Evolutionary conservation across 2,329 filamentous ascomycete species (phyloP), one percentile per base, ranked within the genome.

Genomic region (Diaporthe batatas): DNA sequence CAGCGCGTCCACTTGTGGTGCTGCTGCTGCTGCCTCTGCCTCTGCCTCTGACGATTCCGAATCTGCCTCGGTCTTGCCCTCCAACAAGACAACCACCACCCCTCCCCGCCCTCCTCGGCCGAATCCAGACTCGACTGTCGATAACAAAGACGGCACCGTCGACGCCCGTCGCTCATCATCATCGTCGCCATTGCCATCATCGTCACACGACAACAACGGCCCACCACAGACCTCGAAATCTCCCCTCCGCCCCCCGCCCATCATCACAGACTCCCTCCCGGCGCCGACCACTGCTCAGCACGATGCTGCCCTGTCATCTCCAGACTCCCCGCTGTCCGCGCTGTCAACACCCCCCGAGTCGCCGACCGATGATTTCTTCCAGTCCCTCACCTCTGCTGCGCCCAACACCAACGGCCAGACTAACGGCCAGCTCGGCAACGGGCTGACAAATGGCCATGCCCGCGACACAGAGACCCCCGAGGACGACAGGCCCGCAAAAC

Each of bases 401-500:
- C 53, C 44, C 3, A 42, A 39, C 12, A 57, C 58, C 29, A 55
- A 67, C n/a, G 65, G 57, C 39, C 54, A 67, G 21, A 79, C 78
- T 72, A 80, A 80, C 75, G 77, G 76, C 51, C 76, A 80, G 69
- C 77, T 49, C 34, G 57, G 78, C 36, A 74, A 75, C 39, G 76
- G 78, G 58, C 72, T 73, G 11, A 71, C 73, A 49, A 76, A 76
- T 59, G 72, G 75, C 39, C 68, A 76, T 59, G 58, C 71, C 34
- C 75, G 69, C 67, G 72, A 75, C 29, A 18, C 74, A 54, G 68
- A 74, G 44, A 64, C 75, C 73, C 79, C 82, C 75, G 81, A 82
- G 65, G 82, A 85, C 58, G 87, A 86, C 73, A 86, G 86, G 70
- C 90, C 90, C 34, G 82, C 86, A 21, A 95, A 95, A 82, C 90